Conservation (phyloP, 495 filamentous ascomycete species). For the Hypoxylon rickii region DNA sequence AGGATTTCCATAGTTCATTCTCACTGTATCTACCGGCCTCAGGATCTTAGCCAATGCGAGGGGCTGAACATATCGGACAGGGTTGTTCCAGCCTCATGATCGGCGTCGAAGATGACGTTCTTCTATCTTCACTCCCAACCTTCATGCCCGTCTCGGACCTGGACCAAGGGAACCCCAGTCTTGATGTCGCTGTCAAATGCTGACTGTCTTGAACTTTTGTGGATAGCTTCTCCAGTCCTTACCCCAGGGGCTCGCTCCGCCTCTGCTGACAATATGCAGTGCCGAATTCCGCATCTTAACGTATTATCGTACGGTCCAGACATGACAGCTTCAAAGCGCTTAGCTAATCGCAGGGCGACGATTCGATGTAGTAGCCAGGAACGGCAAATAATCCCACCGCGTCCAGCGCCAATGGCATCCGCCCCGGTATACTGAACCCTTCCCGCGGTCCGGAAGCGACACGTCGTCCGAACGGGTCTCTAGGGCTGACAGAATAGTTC, state of each 20-base stretch:
- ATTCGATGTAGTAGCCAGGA: conserved; percentile 12
- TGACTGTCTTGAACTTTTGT: conserved; percentile 6
- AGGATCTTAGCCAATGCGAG: neutral
- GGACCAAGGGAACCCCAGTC: conserved; percentile 33
- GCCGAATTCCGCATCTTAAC: conserved; percentile 29
- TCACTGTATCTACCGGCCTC: neutral
- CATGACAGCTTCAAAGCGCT: conserved; percentile 18
- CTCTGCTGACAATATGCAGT: conserved; percentile 10
- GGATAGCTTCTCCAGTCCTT: conserved; percentile 5
- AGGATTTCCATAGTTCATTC: neutral
- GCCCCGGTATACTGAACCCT: conserved; percentile 4
- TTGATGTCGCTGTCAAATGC: conserved; percentile 9
- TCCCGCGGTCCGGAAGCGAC: conserved; percentile 9
- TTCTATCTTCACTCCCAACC: neutral
- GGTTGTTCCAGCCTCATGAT: conserved; percentile 14
- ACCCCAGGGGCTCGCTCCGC: conserved; percentile 4
- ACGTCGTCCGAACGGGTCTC: neutral
- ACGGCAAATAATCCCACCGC: conserved; percentile 1
- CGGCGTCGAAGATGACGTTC: conserved; percentile 14
- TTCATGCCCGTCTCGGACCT: conserved; percentile 34
- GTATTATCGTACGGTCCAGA: conserved; percentile 8
- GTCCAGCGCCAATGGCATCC: neutral
- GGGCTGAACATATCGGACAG: conserved; percentile 1
- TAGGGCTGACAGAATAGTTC: conserved; percentile 16
- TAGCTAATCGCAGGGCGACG: conserved; percentile 25